Conservation (phyloP, 2,329 filamentous ascomycete genomes). For the Orbilia blumenaviensis region DNA sequence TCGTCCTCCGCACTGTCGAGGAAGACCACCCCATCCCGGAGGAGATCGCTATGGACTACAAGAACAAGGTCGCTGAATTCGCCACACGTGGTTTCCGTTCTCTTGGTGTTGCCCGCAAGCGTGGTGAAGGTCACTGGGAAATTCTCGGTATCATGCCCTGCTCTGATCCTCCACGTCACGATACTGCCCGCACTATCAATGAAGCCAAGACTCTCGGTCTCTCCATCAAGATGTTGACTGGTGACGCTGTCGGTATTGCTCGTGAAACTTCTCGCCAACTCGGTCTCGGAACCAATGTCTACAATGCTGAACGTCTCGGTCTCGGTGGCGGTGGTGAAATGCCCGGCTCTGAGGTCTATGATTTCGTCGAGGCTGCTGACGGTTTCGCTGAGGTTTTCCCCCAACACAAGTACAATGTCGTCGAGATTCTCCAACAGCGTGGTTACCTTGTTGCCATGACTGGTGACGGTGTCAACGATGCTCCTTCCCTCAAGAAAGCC, state of each 20-base stretch:
- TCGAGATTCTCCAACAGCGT: conserved; percentile 92
- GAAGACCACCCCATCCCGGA: conserved; percentile 82
- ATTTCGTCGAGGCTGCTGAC: conserved; percentile 94
- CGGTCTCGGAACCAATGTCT: conserved; percentile 90
- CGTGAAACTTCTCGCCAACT: conserved; percentile 91
- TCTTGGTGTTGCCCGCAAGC: conserved; percentile 90
- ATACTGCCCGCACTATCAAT: conserved; percentile 88
- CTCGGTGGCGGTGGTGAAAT: conserved; percentile 89
- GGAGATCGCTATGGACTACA: conserved; percentile 81
- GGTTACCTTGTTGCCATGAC: conserved; percentile 96
- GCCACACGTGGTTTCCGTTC: conserved; percentile 93
- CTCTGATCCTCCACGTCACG: conserved; percentile 88
- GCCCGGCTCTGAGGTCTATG: conserved; percentile 91
- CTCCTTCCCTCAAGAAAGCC: conserved; percentile 91
- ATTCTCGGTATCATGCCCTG: conserved; percentile 96
- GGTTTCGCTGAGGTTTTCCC: conserved; percentile 95
- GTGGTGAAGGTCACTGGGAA: conserved; percentile 82
- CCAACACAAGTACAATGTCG: conserved; percentile 94
- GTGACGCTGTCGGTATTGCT: conserved; percentile 91
- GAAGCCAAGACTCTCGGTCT: conserved; percentile 88
- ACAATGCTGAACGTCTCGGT: conserved; percentile 91
- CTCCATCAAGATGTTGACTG: conserved; percentile 95
- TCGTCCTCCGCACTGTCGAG: conserved; percentile 86
- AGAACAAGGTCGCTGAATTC: conserved; percentile 91
- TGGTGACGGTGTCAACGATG: conserved; percentile 94